phyloP scores from a whole-genome alignment of 495 filamentous ascomycete species.

The Penicillium arizonense region DNA sequence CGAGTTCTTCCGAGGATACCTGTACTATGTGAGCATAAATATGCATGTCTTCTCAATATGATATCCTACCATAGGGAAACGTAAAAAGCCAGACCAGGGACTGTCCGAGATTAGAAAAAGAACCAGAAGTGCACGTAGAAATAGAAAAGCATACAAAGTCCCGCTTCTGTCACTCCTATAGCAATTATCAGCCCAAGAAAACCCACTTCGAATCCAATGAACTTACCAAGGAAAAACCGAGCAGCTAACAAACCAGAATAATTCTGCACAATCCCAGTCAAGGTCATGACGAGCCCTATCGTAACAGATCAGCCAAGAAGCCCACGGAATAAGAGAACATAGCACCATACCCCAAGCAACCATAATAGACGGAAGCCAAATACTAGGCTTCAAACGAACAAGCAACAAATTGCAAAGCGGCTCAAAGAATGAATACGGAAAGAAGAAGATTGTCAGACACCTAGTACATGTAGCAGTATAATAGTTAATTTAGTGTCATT shows the following conservation, averaged over 20 bases:
- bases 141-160: conserved; percentile 1
- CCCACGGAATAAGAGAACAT: too few species aligned
- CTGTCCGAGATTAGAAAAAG: not conserved
- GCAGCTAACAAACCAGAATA: conserved; percentile 68
- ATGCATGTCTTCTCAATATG: too few species aligned
- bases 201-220: not conserved
- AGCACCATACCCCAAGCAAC: conserved; percentile 45
- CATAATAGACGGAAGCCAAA: conserved; percentile 50
- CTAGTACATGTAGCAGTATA: not conserved
- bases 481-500: too few species aligned
- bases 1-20: conserved; percentile 8
- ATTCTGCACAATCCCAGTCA: conserved; percentile 69
- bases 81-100: conserved; percentile 11
- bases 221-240: conserved; percentile 69
- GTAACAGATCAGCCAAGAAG: not conserved
- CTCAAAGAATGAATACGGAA: conserved; percentile 63
- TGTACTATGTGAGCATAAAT: not conserved
- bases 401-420: conserved; percentile 64
- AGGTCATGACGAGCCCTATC: conserved; percentile 44
- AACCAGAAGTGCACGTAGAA: not conserved
- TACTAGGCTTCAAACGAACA: conserved; percentile 61
- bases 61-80: conserved; percentile 5
- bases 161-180: conserved; percentile 9
- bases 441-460: conserved; percentile 58
- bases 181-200: not conserved